A percentile compares a stretch with the other conserved stretches of the same genome.
These are phyloP conservation scores for Yarrowia hollandica DNA, from an alignment of 805 yeast genomes.

Conservation along the genomic window DNA sequence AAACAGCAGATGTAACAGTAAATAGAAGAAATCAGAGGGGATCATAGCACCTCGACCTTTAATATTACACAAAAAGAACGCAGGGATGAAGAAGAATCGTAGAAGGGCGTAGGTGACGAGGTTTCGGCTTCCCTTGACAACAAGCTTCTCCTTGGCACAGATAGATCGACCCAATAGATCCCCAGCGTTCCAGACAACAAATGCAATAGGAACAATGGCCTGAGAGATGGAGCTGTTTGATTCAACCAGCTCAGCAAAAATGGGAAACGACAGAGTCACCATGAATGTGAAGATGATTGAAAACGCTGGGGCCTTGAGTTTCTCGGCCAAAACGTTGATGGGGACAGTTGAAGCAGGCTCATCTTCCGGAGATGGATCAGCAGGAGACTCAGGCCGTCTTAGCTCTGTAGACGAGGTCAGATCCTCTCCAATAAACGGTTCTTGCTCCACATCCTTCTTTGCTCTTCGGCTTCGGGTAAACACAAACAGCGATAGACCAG, in stretches of 20 bases:
- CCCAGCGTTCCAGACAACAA: conserved; percentile 85
- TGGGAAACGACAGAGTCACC: conserved; percentile 79
- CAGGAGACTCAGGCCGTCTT: conserved; percentile 2
- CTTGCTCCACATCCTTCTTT: conserved; percentile 5
- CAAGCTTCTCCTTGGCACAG: conserved; percentile 54
- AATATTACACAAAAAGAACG: conserved; percentile 68
- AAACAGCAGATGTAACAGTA: conserved; percentile 68
- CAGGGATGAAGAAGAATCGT: conserved; percentile 62
- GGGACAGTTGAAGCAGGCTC: background rate
- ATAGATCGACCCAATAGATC: conserved; percentile 76
- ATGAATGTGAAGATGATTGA: conserved; percentile 74
- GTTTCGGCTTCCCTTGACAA: conserved; percentile 47
- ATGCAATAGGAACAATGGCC: conserved; percentile 72
- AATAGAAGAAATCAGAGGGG: conserved; percentile 63
- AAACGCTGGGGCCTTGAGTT: conserved; percentile 61
- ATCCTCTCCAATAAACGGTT: conserved; percentile 17
- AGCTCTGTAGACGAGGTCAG: background rate
- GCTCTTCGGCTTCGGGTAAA: background rate
- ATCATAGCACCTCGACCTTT: conserved; percentile 45
- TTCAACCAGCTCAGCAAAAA: conserved; percentile 72
- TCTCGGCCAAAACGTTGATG: conserved; percentile 51
- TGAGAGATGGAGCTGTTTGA: conserved; percentile 31
- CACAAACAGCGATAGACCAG: background rate
- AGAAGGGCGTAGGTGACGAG: conserved; percentile 56
- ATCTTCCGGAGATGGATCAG: background rate